A percentile compares a stretch with the other conserved stretches of the same genome.
Conservation (phyloP, 345 rosid species). For the Murraya koenigii region DNA sequence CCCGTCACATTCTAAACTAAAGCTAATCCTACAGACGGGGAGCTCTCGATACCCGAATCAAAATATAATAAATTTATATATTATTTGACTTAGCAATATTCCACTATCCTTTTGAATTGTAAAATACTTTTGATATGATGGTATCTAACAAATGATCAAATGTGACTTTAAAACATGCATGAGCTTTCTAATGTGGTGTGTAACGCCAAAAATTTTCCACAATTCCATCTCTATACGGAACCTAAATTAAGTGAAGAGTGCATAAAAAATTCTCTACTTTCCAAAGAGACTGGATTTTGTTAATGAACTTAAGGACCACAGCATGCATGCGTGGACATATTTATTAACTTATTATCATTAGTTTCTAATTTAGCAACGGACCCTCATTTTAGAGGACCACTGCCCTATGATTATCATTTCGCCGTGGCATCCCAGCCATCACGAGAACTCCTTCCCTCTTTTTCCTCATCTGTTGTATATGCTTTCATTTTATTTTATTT, state of each 20-base stretch:
- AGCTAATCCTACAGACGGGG: neutral
- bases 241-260: neutral
- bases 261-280: neutral
- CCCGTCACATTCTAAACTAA: neutral
- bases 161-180: neutral
- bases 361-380: neutral
- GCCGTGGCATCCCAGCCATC: conserved; percentile 12
- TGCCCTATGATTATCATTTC: neutral
- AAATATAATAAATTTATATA: neutral
- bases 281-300: neutral
- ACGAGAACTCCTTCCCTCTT: conserved; percentile 1
- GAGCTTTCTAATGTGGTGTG: too few species aligned
- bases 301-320: conserved; percentile 22
- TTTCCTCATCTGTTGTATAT: neutral
- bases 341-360: neutral
- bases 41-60: neutral
- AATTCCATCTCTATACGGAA: neutral
- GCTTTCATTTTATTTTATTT: neutral
- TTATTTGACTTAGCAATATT: neutral
- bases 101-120: neutral
- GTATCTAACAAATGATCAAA: neutral
- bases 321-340: neutral
- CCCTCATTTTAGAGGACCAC: conserved; percentile 30
- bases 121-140: neutral
- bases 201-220: neutral